phyloP scores from a whole-genome alignment of 345 rosid genomes.

The Lumnitzera racemosa region DNA sequence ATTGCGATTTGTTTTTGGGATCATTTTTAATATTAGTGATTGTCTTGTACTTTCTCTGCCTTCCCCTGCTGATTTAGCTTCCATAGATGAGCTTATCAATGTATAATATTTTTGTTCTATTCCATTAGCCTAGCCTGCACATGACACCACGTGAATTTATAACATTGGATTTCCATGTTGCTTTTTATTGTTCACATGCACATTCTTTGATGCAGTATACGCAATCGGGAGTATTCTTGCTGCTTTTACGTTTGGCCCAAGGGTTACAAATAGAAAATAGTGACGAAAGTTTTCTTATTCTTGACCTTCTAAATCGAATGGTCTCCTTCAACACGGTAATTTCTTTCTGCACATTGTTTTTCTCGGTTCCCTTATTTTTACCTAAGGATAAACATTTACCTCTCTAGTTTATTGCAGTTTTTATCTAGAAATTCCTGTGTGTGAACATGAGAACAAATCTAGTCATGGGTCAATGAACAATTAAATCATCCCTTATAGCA shows the following conservation, averaged over 20 bases:
- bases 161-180: not conserved
- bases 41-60: no score
- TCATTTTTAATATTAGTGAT: no score
- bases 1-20: no score
- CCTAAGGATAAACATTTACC: not conserved
- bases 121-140: no score
- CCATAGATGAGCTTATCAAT: no score
- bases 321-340: slow-evolving; percentile 73
- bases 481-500: no score
- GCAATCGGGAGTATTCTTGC: slow-evolving; percentile 59
- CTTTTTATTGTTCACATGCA: slow-evolving; percentile 9
- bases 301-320: slow-evolving; percentile 72
- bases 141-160: no score
- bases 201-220: slow-evolving; percentile 39
- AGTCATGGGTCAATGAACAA: no score
- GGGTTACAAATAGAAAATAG: slow-evolving; percentile 44
- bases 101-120: no score
- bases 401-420: not conserved
- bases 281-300: slow-evolving; percentile 46
- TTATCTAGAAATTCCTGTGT: no score
- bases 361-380: not conserved
- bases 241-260: slow-evolving; percentile 77
- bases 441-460: no score
- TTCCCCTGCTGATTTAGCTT: no score
- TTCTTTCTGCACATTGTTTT: slow-evolving; percentile 3